phyloP scores from a whole-genome alignment of 2,329 filamentous ascomycete genomes.

The Metarhizium sp. region DNA sequence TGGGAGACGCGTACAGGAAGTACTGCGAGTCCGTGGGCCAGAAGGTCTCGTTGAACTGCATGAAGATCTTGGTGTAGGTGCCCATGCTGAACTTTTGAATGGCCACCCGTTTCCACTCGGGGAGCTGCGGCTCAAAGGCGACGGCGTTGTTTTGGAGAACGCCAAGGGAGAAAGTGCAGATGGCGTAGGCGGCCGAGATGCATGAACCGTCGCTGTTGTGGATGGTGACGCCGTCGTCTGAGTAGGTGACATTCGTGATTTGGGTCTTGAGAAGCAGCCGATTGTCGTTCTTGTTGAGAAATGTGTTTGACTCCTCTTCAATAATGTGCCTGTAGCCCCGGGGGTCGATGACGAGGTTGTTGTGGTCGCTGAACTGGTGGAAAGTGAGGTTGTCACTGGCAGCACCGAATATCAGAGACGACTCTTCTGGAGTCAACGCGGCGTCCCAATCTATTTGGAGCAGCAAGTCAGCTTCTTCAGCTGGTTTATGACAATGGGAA shows the following conservation, averaged over 20 bases:
- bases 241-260: slow-evolving; percentile 46
- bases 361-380: slow-evolving; percentile 51
- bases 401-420: slow-evolving; percentile 44
- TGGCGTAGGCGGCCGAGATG: slow-evolving; percentile 50
- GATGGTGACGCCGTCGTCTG: slow-evolving; percentile 41
- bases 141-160: slow-evolving; percentile 55
- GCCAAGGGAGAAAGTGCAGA: slow-evolving; percentile 59
- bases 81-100: slow-evolving; percentile 60
- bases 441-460: slow-evolving; percentile 41
- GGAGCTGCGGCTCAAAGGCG: slow-evolving; percentile 47
- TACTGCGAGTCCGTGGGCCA: slow-evolving; percentile 41
- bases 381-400: slow-evolving; percentile 52
- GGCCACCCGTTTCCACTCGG: slow-evolving; percentile 53
- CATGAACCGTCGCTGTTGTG: slow-evolving; percentile 44
- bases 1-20: slow-evolving; percentile 35
- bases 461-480: neutral
- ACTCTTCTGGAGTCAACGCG: slow-evolving; percentile 44
- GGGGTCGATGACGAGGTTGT: slow-evolving; percentile 52
- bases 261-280: slow-evolving; percentile 49
- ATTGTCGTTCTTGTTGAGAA: slow-evolving; percentile 44
- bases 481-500: neutral
- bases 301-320: slow-evolving; percentile 45
- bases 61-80: slow-evolving; percentile 65
- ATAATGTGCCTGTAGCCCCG: slow-evolving; percentile 53
- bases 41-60: slow-evolving; percentile 59